These are phyloP conservation scores for Schizophyllum amplum DNA, from an alignment of 1,284 basidiomycete species.

Conservation along the genomic window DNA sequence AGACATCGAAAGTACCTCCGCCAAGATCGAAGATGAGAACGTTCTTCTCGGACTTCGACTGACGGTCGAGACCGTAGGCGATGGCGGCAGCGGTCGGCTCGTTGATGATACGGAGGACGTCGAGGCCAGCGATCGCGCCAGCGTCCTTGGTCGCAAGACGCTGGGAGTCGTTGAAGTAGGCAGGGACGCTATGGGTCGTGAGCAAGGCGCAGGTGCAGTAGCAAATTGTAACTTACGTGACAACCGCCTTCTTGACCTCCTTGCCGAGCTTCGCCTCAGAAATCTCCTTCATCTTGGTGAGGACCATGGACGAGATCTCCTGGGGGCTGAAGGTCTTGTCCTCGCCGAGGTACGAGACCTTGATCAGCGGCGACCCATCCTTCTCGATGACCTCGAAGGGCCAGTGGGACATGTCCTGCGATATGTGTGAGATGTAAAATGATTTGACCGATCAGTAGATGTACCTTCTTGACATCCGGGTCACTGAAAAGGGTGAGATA, in stretches of 20 bases:
- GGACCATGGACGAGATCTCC: slow-evolving; percentile 65
- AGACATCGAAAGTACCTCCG: slow-evolving; percentile 70
- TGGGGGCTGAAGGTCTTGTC: slow-evolving; percentile 59
- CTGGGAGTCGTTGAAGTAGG: slow-evolving; percentile 61
- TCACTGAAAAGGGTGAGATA: too few relatives aligned
- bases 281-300: slow-evolving; percentile 82
- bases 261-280: slow-evolving; percentile 74
- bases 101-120: slow-evolving; percentile 57
- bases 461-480: slow-evolving; percentile 50
- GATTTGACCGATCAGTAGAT: too few relatives aligned
- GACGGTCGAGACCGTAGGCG: slow-evolving; percentile 63
- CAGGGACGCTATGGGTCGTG: too few relatives aligned
- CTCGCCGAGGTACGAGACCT: slow-evolving; percentile 73
- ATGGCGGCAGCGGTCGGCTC: slow-evolving; percentile 44
- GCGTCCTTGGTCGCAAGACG: slow-evolving; percentile 76
- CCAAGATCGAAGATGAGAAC: slow-evolving; percentile 78
- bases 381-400: slow-evolving; percentile 74
- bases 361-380: slow-evolving; percentile 67
- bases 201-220: too few relatives aligned
- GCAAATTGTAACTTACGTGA: too few relatives aligned
- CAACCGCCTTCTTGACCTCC: slow-evolving; percentile 39
- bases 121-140: slow-evolving; percentile 59
- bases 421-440: too few relatives aligned
- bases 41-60: slow-evolving; percentile 42
- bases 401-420: slow-evolving; percentile 78